Conservation (phyloP, 306 rosid genomes). For the Fragaria ananassa region DNA sequence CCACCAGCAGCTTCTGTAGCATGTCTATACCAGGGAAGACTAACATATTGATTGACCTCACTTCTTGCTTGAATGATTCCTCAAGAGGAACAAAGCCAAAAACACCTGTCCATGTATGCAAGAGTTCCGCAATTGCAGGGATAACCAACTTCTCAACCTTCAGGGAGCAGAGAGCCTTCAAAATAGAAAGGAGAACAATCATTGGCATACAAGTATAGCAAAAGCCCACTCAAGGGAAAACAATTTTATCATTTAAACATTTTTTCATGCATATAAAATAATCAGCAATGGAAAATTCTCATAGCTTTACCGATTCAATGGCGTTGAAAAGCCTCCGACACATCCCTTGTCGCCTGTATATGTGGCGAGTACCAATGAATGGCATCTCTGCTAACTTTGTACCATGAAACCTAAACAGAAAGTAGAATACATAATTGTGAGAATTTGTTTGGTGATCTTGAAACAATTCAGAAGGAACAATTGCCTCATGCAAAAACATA, state of each 20-base stretch:
- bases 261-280: constrained; percentile 20
- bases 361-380: constrained; percentile 91
- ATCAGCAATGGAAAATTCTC: constrained; percentile 21
- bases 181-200: constrained; percentile 23
- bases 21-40: constrained; percentile 97
- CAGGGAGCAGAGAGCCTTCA: constrained; percentile 67
- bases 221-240: neutral
- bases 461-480: constrained; percentile 7
- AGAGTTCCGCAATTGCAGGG: constrained; percentile 89
- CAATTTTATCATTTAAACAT: constrained; percentile 1
- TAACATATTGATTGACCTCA: constrained; percentile 77
- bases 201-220: constrained; percentile 20
- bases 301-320: constrained; percentile 68
- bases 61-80: constrained; percentile 69
- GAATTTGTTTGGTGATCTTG: constrained; percentile 12
- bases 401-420: constrained; percentile 79
- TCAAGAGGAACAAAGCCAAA: constrained; percentile 79
- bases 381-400: constrained; percentile 97
- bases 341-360: constrained; percentile 98
- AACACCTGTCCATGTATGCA: constrained; percentile 73
- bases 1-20: constrained; percentile 74
- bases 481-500: neutral
- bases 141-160: constrained; percentile 88
- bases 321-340: constrained; percentile 91
- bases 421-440: constrained; percentile 22